Conservation (phyloP, 441 rosid species). For the Gossypium laxum region DNA sequence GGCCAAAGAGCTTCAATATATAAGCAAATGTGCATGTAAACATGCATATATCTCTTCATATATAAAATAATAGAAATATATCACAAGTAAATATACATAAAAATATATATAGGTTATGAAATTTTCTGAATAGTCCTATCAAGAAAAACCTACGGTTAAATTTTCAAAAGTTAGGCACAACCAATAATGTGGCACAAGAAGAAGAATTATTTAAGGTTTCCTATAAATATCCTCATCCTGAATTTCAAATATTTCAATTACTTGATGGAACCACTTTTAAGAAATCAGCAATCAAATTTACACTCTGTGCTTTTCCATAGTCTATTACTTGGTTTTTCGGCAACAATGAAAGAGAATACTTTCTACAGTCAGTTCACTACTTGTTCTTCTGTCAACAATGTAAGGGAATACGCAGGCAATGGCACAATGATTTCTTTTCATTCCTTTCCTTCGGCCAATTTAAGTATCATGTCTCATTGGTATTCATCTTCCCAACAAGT, state of each 20-base stretch:
- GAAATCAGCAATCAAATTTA: not conserved
- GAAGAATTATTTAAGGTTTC: not conserved
- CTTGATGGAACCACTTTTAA: not conserved
- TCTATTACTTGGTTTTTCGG: not conserved
- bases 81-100: not conserved
- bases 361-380: not conserved
- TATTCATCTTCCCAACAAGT: constrained; percentile 2
- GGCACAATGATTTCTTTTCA: not conserved
- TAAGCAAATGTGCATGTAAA: not conserved
- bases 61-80: not conserved
- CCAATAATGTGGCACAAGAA: not conserved
- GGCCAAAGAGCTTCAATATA: not conserved
- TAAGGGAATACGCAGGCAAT: not conserved
- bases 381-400: not conserved
- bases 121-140: not conserved
- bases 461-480: not conserved
- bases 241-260: not conserved
- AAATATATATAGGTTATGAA: not conserved
- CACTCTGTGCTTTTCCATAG: not conserved
- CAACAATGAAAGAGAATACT: not conserved
- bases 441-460: not conserved
- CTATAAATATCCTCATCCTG: not conserved
- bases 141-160: not conserved
- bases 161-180: not conserved
- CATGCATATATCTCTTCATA: not conserved